Base-by-base conservation (phyloP, 1,139 yeast genomes). In the Blastobotrys apis region DNA sequence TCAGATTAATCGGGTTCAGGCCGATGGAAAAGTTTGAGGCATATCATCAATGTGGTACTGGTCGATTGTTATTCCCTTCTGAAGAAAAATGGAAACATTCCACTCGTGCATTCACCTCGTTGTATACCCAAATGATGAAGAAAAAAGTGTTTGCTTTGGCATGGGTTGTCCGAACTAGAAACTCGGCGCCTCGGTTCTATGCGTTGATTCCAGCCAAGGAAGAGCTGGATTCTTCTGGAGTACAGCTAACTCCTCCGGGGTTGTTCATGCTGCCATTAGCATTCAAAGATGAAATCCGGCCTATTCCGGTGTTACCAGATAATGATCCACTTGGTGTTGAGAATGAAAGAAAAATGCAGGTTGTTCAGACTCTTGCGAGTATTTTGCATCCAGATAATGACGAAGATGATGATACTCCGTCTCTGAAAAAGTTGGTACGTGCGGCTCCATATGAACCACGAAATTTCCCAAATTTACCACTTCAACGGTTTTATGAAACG, bases 1-100 rank as follows among this genome's bases (percentile, higher is more conserved):
- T 81, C 31, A 76, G 78, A 48, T 63, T 90, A 1, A 54, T 88
- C 8, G 94, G 95, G 0, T 88, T 88, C 62, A 73, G 76, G 45
- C 76, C 81, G 0, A 42, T 51, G 4, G 37, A 47, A 1, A 49
- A 53, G 16, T 45, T 63, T 6, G 49, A 54, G 16, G 50, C 55
- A 33, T 73, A 68, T 39, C 78, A 80, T 59, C 76, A 75, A 49
- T 61, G 77, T 10, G 66, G 74, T 1, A 73, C 79, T 2, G 74
- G 94, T 0, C 59, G 73, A 3, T 83, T 88, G 53, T 63, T 92
- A 0, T 71, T 73, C 23, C 84, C 87, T 0, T 71, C 74, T 41
- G 79, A 76, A 20, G 77, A 75, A 0, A 73, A 72, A 31, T 77
- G 69, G 50, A 65, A 71, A 16, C 84, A 90, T 15, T 85, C 96